Base-by-base conservation (phyloP, 345 rosid genomes). In the Anacardium occidentale region DNA sequence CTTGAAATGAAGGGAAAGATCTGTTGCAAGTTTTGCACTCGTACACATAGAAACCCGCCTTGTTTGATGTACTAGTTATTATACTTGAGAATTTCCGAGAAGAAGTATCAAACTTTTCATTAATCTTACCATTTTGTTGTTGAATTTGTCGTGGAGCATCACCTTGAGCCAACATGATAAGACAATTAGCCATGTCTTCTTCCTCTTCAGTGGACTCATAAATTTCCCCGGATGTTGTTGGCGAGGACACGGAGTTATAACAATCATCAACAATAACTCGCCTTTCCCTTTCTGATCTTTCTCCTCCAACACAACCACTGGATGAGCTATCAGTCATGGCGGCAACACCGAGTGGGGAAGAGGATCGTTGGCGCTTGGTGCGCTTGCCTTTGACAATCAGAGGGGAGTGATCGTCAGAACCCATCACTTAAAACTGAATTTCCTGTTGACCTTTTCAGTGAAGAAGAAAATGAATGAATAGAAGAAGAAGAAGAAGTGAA, bases 11-110 rank as follows among this genome's bases (percentile, higher is more conserved):
- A 24, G 94, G 85, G 74, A 96, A 96, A 15, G 83, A 82, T 22
- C 99, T 84, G 78, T 82, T 85, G 62, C 99, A 96, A 15, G 98
- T 89, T 77, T 91, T 92, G 79, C 99, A 96, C 83, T 96, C 96
- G 66, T 93, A 91, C 10, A 87, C 92, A 51, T 79, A 85, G 76
- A 88, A 83, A 5, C 87, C 85, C 7, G 85, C 79, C 82, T 78
- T 82, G 78, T 52, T 82, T 2, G 42, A 7, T 37, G 72, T 52
- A 0, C 68, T 51, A 0, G 54, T 51, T 58, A 77, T 67, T 8
- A 69, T 71, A 47, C 75, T 78, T 10, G 79, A 62, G 54, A 76
- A n/a, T 74, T 81, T 92, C 70, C 83, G 64, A 3, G 72, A 53
- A 55, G 59, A 26, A 5, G 80, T 57, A 26, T 68, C 66, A 22